Conservation (phyloP, 2,329 filamentous ascomycete species). For the Neonectria coccinea region DNA sequence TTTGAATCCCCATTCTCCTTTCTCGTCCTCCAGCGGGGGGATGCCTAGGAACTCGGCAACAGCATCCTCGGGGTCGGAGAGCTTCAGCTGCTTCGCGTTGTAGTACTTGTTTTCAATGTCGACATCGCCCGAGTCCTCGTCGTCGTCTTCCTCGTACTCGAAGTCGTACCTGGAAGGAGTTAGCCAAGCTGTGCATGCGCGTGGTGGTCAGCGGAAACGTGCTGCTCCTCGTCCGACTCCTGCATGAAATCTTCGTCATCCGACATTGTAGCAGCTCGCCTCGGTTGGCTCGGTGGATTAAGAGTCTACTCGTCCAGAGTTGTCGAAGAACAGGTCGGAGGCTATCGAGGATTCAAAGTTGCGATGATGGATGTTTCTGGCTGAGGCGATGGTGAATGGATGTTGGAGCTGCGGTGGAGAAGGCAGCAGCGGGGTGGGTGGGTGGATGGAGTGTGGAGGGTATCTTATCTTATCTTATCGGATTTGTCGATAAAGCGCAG, state of each 20-base stretch:
- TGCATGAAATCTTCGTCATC: slow-evolving; percentile 65
- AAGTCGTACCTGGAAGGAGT: slow-evolving; percentile 79
- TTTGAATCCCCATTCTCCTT: slow-evolving; percentile 99
- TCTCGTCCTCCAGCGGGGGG: slow-evolving; percentile 85
- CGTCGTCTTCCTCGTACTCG: slow-evolving; percentile 94
- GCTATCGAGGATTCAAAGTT: not conserved
- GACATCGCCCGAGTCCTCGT: slow-evolving; percentile 87
- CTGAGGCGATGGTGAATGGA: slow-evolving; percentile 27
- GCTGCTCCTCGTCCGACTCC: slow-evolving; percentile 61
- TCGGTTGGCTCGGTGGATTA: not conserved
- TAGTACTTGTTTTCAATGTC: slow-evolving; percentile 99
- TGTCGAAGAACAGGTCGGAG: not conserved
- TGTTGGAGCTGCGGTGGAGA: slow-evolving; percentile 39
- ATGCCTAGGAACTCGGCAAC: slow-evolving; percentile 94
- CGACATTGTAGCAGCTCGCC: slow-evolving; percentile 55
- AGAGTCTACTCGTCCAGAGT: not conserved
- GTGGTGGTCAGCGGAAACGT: slow-evolving; percentile 28
- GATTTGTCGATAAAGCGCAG: slow-evolving; percentile 40
- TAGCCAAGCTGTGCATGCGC: slow-evolving; percentile 30
- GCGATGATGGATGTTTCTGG: slow-evolving; percentile 6
- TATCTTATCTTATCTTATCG: slow-evolving; percentile 1
- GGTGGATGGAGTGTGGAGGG: slow-evolving; percentile 10
- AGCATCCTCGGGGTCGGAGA: slow-evolving; percentile 85
- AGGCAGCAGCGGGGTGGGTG: slow-evolving; percentile 42
- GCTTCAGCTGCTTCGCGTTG: slow-evolving; percentile 97